These are phyloP conservation scores for Apiotrichum sp. DNA, from an alignment of 1,284 basidiomycete species.

Conservation along the genomic window DNA sequence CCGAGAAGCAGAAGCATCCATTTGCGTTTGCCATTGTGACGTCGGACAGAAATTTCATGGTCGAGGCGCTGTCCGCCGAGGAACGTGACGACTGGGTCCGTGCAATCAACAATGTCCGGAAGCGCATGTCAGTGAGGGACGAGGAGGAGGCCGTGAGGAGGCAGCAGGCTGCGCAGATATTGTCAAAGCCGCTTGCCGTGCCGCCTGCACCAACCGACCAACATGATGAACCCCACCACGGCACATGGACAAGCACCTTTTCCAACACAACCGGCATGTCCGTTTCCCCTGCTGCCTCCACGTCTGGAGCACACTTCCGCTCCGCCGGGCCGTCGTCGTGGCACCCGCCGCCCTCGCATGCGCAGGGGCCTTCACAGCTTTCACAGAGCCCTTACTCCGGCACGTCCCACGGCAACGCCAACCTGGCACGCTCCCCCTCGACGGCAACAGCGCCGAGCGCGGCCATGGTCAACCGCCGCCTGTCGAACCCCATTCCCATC, in stretches of 20 bases:
- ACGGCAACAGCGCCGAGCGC: conserved; percentile 2
- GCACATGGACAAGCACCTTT: conserved; percentile 23
- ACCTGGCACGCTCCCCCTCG: conserved; percentile 3
- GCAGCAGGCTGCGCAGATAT: conserved; percentile 7
- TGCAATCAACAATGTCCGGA: conserved; percentile 70
- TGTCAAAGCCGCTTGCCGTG: neutral
- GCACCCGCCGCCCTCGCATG: neutral
- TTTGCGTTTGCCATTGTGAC: conserved; percentile 92
- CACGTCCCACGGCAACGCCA: neutral
- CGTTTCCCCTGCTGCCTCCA: conserved; percentile 9
- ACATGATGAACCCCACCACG: conserved; percentile 17
- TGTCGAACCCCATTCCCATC: conserved; percentile 11
- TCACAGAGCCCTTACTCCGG: neutral
- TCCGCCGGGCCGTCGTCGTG: neutral
- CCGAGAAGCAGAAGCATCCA: conserved; percentile 71
- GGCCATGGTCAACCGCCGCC: conserved; percentile 7
- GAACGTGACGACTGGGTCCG: conserved; percentile 81
- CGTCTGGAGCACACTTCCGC: conserved; percentile 3
- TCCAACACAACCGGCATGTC: conserved; percentile 9
- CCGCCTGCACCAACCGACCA: neutral
- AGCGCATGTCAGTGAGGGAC: conserved; percentile 53
- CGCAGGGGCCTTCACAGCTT: neutral
- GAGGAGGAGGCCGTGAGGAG: conserved; percentile 24
- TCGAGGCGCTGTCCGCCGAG: conserved; percentile 64
- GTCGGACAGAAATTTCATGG: conserved; percentile 84